Base-by-base conservation (phyloP, 176 grass and related monocot species). In the Carex myosuroides region DNA sequence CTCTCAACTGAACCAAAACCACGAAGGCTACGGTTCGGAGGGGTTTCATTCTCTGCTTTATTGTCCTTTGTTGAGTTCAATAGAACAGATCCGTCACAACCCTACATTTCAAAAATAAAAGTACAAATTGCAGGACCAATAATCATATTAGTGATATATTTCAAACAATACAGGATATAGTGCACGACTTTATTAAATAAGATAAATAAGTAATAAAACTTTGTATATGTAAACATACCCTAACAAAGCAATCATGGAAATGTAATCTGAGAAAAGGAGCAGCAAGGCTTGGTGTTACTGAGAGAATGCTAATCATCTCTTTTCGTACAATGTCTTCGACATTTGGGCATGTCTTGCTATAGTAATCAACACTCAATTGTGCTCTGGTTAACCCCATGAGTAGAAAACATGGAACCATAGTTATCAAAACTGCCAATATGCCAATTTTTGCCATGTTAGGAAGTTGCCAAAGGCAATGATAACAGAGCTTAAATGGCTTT, bases 201-300 rank as follows among this genome's bases (percentile, higher is more conserved):
- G 67, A 37, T 44, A 82, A 82, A 20, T 60, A 80, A 39, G 60
- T 57, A 3, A 42, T 58, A 35, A 69, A 42, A 42, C 1, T 42
- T 42, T 42, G 1, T 68, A 44, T 86, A 59, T 66, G 26, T 61
- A 48, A 6, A 39, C 81, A 70, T 88, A 97, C 94, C 87, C 89
- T 87, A 87, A 97, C 90, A 89, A 97, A 97, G 84, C 94, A 97
- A 83, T 97, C 94, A 76, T 97, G 94, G 80, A 97, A 97, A 65
- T 94, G 92, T 87, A 97, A 91, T 81, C 94, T 33, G 69, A 97
- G 89, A n/a, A 97, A 85, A 30, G 94, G 90, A 0, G 77, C 94
- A 53, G 92, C 92, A 64, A 97, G 94, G 89, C 94, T 97, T 1
- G 92, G 94, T 32, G 87, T 90, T 6, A 67, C 64, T 3, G 81